These are phyloP conservation scores for Daldinia vernicosa DNA, from an alignment of 495 filamentous ascomycete species.

Conservation along the genomic window DNA sequence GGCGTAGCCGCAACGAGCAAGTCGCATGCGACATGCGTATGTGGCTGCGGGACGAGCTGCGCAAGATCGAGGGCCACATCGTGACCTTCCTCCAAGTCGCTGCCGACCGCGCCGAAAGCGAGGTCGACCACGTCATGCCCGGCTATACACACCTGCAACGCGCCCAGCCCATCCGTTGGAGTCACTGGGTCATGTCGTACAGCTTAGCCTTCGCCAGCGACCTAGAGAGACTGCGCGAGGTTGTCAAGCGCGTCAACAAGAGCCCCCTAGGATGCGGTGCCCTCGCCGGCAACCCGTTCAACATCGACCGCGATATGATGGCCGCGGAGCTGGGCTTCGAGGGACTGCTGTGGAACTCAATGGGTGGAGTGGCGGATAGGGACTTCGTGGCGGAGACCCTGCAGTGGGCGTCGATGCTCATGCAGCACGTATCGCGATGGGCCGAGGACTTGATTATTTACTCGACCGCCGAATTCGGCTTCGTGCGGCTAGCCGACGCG, in stretches of 20 bases:
- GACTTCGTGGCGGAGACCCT: conserved; percentile 92
- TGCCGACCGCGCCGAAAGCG: conserved; percentile 76
- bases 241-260: conserved; percentile 77
- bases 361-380: conserved; percentile 84
- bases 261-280: conserved; percentile 86
- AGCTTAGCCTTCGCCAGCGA: conserved; percentile 78
- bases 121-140: conserved; percentile 69
- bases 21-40: conserved; percentile 92
- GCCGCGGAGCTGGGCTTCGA: conserved; percentile 90
- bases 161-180: conserved; percentile 89
- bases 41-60: conserved; percentile 85
- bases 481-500: conserved; percentile 82
- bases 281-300: conserved; percentile 90
- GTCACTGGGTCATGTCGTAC: conserved; percentile 86
- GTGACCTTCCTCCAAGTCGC: conserved; percentile 76
- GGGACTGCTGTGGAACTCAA: conserved; percentile 80
- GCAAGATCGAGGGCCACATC: conserved; percentile 73
- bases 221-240: conserved; percentile 80
- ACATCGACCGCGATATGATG: conserved; percentile 88
- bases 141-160: conserved; percentile 93
- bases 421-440: conserved; percentile 88
- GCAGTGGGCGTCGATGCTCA: conserved; percentile 86
- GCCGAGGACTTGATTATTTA: conserved; percentile 93
- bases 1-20: conserved; percentile 92
- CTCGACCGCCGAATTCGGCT: conserved; percentile 81